These are phyloP conservation scores for Gracilaria gracilis DNA, from an alignment of 23 red algal species.

Conservation along the genomic window DNA sequence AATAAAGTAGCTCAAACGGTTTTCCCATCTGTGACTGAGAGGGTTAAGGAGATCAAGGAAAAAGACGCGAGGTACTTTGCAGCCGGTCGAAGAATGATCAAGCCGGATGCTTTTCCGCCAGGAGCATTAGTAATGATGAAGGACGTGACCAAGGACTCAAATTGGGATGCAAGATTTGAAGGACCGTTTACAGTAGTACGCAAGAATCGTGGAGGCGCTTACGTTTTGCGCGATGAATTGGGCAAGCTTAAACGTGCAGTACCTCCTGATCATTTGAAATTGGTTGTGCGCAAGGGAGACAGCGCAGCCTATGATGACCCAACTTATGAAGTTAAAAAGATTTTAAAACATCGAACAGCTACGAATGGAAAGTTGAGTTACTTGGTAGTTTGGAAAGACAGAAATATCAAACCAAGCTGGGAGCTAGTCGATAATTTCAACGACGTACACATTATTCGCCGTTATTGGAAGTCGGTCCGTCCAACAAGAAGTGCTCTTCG, in stretches of 20 bases:
- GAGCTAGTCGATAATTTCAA: too few relatives aligned
- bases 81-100: background rate
- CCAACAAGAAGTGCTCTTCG: background rate
- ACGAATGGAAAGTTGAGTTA: constrained; percentile 8
- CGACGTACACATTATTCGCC: constrained; percentile 15
- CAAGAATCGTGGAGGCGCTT: constrained; percentile 27
- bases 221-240: background rate
- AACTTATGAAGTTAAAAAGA: constrained; percentile 16
- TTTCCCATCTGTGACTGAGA: background rate
- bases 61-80: background rate
- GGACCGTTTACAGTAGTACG: constrained; percentile 15
- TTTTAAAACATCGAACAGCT: background rate
- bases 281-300: background rate
- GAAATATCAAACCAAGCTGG: background rate
- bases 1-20: background rate
- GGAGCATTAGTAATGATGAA: background rate
- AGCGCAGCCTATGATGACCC: background rate
- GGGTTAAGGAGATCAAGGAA: background rate
- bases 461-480: constrained; percentile 50
- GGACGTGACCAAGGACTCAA: constrained; percentile 26
- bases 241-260: background rate
- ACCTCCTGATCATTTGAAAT: constrained; percentile 18
- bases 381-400: constrained; percentile 30
- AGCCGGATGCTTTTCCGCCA: background rate
- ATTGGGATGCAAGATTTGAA: constrained; percentile 21